These are phyloP conservation scores for Tillandsia fasciculata DNA, from an alignment of 176 grass and related monocot species.

Conservation along the genomic window DNA sequence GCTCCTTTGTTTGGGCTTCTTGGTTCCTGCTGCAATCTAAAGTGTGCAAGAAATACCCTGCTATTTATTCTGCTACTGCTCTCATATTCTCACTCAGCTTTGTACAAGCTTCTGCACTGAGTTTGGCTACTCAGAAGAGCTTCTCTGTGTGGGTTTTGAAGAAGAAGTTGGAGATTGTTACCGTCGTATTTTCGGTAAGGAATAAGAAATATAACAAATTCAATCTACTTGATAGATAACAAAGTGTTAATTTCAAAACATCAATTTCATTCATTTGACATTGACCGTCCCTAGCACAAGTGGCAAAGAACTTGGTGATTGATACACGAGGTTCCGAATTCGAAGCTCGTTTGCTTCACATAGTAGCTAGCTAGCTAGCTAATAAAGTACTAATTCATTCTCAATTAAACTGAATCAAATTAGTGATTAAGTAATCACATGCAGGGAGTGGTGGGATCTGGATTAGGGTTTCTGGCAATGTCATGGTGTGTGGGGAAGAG, in stretches of 20 bases:
- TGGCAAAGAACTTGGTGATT: no score
- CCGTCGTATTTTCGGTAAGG: slow-evolving; percentile 54
- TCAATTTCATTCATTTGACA: no score
- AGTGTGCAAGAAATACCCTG: slow-evolving; percentile 50
- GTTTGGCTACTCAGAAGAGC: slow-evolving; percentile 22
- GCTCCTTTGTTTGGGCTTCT: slow-evolving; percentile 31
- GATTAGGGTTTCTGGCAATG: slow-evolving; percentile 58
- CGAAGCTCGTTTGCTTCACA: no score
- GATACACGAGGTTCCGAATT: no score
- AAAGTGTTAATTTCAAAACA: no score
- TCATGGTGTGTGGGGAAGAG: slow-evolving; percentile 71
- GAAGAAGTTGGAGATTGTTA: slow-evolving; percentile 41
- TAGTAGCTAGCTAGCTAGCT: no score
- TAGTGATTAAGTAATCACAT: neutral
- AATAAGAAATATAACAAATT: neutral
- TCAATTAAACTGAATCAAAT: no score
- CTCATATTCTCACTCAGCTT: slow-evolving; percentile 55
- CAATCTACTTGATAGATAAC: neutral
- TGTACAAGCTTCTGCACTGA: slow-evolving; percentile 41
- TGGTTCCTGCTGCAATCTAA: slow-evolving; percentile 66
- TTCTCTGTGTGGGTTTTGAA: slow-evolving; percentile 37
- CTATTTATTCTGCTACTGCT: slow-evolving; percentile 36
- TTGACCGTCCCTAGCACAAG: no score
- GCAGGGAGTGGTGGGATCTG: slow-evolving; percentile 61
- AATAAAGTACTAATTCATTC: no score